phyloP scores from a whole-genome alignment of 495 filamentous ascomycete genomes.

The Pseudoneurospora amorphoporcata region DNA sequence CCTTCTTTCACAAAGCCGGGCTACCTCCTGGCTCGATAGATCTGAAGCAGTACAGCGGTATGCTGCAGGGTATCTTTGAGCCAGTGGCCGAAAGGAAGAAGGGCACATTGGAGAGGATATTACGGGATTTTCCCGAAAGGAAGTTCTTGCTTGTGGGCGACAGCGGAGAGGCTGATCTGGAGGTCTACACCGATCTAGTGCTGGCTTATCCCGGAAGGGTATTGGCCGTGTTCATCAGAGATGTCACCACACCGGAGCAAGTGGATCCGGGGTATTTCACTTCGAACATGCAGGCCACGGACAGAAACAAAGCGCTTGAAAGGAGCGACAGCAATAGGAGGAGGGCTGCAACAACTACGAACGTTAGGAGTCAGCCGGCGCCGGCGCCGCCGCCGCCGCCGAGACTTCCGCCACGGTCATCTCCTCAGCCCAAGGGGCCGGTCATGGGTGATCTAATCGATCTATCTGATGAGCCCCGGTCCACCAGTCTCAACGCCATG shows the following conservation, averaged over 20 bases:
- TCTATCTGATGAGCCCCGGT: constrained; percentile 40
- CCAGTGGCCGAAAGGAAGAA: constrained; percentile 93
- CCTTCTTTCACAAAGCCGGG: constrained; percentile 68
- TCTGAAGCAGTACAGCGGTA: constrained; percentile 87
- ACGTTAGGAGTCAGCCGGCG: not conserved
- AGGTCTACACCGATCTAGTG: constrained; percentile 93
- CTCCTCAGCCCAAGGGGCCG: constrained; percentile 17
- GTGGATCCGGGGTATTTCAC: constrained; percentile 55
- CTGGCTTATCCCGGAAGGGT: constrained; percentile 73
- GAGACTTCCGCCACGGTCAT: not conserved
- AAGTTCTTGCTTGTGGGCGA: constrained; percentile 90
- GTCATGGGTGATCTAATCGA: constrained; percentile 53
- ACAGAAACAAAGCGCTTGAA: not conserved
- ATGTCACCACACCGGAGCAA: constrained; percentile 69
- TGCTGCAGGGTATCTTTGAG: constrained; percentile 97
- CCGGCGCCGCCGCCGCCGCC: not conserved
- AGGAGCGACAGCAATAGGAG: not conserved
- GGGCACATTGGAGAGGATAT: constrained; percentile 69
- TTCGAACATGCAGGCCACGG: not conserved
- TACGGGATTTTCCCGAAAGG: constrained; percentile 80
- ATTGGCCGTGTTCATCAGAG: constrained; percentile 77
- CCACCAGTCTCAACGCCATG: constrained; percentile 5
- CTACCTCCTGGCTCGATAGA: constrained; percentile 85
- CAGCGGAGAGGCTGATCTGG: constrained; percentile 91
- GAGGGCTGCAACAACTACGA: not conserved